Percentiles rank a stretch among this genome's conserved stretches.
These are phyloP conservation scores for Takashimella koratensis DNA, from an alignment of 1,284 basidiomycete genomes.

Conservation along the genomic window DNA sequence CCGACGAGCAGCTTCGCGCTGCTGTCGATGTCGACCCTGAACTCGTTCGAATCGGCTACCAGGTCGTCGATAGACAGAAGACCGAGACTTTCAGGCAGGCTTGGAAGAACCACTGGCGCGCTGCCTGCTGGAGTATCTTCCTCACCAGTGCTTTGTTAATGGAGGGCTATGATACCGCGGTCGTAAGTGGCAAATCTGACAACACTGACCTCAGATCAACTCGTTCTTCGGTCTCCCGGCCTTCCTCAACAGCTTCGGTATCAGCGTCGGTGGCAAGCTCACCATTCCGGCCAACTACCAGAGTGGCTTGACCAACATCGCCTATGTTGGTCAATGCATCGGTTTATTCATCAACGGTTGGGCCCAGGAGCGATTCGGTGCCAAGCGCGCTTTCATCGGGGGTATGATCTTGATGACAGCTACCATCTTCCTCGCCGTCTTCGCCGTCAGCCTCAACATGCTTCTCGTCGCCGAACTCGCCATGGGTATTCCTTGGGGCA, in stretches of 20 bases:
- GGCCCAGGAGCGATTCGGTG: conserved; percentile 18
- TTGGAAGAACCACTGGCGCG: conserved; percentile 48
- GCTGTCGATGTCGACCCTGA: conserved; percentile 14
- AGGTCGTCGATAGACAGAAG: conserved; percentile 7
- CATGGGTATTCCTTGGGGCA: conserved; percentile 30
- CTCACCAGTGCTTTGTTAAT: conserved; percentile 32
- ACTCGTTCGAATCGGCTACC: conserved; percentile 10
- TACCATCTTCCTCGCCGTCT: conserved; percentile 21
- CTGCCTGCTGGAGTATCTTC: conserved; percentile 50
- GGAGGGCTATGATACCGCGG: conserved; percentile 46
- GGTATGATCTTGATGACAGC: conserved; percentile 19
- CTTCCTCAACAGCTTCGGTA: conserved; percentile 31
- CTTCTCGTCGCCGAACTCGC: conserved; percentile 23
- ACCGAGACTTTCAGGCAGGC: conserved; percentile 42
- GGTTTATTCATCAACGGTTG: conserved; percentile 19
- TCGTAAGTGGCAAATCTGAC: conserved; percentile 24
- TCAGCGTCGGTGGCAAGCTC: conserved; percentile 11
- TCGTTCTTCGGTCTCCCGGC: conserved; percentile 48
- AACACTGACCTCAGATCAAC: conserved; percentile 36
- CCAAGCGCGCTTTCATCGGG: conserved; percentile 12
- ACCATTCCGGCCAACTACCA: conserved; percentile 22
- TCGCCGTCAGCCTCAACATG: conserved; percentile 19
- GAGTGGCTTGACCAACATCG: conserved; percentile 17
- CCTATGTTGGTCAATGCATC: conserved; percentile 6
- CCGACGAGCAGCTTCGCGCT: conserved; percentile 20